Percentiles rank a stretch among this genome's conserved stretches.
Conservation (phyloP, 129 eudicot genomes). For the Artemisia tridentata region DNA sequence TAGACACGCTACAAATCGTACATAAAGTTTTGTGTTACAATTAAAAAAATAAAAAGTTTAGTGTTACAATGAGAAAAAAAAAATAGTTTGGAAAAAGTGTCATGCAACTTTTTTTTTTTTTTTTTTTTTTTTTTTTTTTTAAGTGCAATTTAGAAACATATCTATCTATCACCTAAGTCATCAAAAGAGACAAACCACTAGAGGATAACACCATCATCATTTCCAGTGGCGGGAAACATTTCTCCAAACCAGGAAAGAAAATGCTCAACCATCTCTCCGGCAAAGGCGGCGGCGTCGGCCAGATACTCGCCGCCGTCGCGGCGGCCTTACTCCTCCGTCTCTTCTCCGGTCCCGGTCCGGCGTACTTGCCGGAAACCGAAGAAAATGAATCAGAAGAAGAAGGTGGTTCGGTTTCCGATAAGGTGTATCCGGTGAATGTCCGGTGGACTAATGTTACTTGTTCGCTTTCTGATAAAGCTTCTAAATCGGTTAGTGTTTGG, state of each 20-base stretch:
- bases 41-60: no score
- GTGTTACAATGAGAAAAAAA: no score
- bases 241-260: no score
- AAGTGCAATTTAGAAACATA: no score
- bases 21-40: no score
- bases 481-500: constrained; percentile 56
- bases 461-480: constrained; percentile 63
- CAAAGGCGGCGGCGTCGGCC: constrained; percentile 67
- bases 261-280: constrained; percentile 56
- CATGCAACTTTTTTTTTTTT: no score
- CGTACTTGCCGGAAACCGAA: constrained; percentile 47
- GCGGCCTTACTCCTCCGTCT: constrained; percentile 78
- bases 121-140: no score
- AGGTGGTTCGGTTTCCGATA: constrained; percentile 43
- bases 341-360: constrained; percentile 80
- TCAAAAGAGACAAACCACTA: constrained; percentile 6
- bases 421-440: constrained; percentile 73
- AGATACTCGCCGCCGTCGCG: constrained; percentile 82
- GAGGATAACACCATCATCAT: constrained; percentile 25
- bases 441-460: constrained; percentile 78
- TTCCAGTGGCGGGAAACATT: constrained; percentile 31
- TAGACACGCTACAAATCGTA: no score
- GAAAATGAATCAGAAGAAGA: constrained; percentile 40
- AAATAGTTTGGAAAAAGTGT: no score
- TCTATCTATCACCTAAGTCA: no score